Evolutionary conservation across 139 green algal species (phyloP), one percentile per base, ranked within the genome.

Genomic region (Edaphochlamys debaryana): DNA sequence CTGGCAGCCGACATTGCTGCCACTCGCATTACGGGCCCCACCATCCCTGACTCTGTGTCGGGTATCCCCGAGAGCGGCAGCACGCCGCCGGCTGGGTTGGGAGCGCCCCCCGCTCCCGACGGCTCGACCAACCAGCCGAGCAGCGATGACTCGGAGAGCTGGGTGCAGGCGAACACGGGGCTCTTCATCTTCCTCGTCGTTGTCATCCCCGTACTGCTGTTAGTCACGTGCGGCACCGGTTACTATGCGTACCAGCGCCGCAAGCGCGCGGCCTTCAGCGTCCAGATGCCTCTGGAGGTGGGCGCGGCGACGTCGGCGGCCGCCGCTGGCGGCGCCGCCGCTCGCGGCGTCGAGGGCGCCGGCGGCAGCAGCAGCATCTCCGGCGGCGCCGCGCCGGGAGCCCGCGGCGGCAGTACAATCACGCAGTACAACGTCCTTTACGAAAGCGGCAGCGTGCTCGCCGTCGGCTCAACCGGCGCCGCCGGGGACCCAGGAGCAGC

Each of bases 221-320:
- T 82, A 1, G n/a, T 63, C 34, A 42, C 40, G 25, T 82, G 75
- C 75, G 75, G 74, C 17, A 70, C 60, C 37, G 75, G 19, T 8
- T 82, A 64, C 75, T 72, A 45, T 40, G 62, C 72, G 3, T 72
- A 72, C 74, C 54, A 13, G 4, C 56, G 74, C 56, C 56, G 73
- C 17, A 29, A 58, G 50, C 50, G 50, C 50, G 20, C 20, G 20
- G 54, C 11, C 17, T 4, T 30, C 54, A 30, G 4, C 54, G 22
- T 27, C 54, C 54, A 17, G 17, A 17, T 7, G 56, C 56, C 56
- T 22, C 19, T 11, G 27, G 27, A 3, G 56, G 17, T 27, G 27
- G 2, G 2, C 6, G 50, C 50, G 50, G 50, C 50, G 50, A 9
- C 15, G 48, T 0, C 37, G 70, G 34, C 50, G 0, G 42, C 70